Base-by-base conservation (phyloP, 345 rosid species). In the Combretum micranthum region DNA sequence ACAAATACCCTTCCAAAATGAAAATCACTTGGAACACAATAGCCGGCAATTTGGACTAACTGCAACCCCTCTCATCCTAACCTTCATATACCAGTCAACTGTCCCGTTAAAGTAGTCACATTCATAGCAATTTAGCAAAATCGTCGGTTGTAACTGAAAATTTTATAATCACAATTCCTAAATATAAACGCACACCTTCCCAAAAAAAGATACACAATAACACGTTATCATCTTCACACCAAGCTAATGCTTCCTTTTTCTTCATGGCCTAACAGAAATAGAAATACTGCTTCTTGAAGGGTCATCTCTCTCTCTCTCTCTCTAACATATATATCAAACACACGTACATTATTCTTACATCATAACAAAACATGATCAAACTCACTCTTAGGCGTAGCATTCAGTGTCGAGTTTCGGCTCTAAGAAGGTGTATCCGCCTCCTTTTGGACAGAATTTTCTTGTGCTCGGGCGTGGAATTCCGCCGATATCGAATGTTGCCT, bases 371-470 rank as follows among this genome's bases (percentile, higher is more conserved):
- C n/a, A n/a, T 68, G 70, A 75, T 54, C 43, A 67, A 65, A 19
- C 63, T 73, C 61, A 72, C 71, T 23, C 82, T 80, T 8, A 58
- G 70, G 39, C 68, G 48, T 13, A 70, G 81, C 60, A 65, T 84
- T 18, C 71, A 71, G 13, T 83, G 87, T 18, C 77, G 85, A 19
- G 55, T 88, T 47, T 66, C 74, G 25, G 57, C 67, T 44, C 76
- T 88, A 39, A 73, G 86, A 15, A 72, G 87, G 18, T 81, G 80
- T 77, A 75, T 86, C 52, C 69, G 80, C 10, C 69, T 70, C 20
- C 57, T 75, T 6, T 82, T 83, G 83, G 72, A 72, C 43, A 63
- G 69, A 44, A 22, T 84, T 58, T 59, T 75, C 44, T 42, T 76
- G 15, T 81, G 90, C 48, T 75, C 87, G 7, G 56, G 76, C 0